phyloP scores from a whole-genome alignment of 331 rosid species.

The Arachis monticola region DNA sequence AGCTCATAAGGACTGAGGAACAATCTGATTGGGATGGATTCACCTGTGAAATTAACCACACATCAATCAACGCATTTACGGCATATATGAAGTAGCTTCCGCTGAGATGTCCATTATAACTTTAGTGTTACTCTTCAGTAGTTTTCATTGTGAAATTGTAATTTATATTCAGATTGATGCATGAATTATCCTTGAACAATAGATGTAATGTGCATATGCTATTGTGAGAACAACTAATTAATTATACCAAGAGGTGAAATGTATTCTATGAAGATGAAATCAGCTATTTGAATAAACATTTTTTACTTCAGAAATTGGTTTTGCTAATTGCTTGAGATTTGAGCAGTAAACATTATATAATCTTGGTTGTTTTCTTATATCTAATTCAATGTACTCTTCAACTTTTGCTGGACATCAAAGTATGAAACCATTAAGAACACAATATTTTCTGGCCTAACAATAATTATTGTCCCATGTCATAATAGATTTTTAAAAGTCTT shows the following conservation, averaged over 20 bases:
- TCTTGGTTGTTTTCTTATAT: neutral
- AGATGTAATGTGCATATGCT: neutral
- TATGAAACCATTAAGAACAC: neutral
- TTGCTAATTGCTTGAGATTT: neutral
- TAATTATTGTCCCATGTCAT: neutral
- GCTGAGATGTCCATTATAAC: neutral
- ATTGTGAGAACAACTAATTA: constrained; percentile 2
- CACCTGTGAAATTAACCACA: constrained; percentile 58
- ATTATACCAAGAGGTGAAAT: neutral
- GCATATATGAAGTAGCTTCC: neutral
- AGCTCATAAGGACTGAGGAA: constrained; percentile 94
- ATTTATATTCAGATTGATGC: neutral
- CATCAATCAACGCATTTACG: constrained; percentile 13
- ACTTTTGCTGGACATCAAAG: neutral
- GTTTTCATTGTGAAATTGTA: constrained; percentile 21
- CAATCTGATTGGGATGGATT: constrained; percentile 89
- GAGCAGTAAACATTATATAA: neutral
- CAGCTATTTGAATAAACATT: constrained; percentile 21
- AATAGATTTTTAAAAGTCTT: neutral
- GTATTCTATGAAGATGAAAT: neutral
- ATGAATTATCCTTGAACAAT: neutral
- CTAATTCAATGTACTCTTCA: neutral
- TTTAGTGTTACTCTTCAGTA: neutral
- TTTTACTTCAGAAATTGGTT: neutral
- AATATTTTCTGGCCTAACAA: neutral